Evolutionary conservation across 441 rosid species (phyloP).

Genomic region (Pelargonium myrrhifolium): DNA sequence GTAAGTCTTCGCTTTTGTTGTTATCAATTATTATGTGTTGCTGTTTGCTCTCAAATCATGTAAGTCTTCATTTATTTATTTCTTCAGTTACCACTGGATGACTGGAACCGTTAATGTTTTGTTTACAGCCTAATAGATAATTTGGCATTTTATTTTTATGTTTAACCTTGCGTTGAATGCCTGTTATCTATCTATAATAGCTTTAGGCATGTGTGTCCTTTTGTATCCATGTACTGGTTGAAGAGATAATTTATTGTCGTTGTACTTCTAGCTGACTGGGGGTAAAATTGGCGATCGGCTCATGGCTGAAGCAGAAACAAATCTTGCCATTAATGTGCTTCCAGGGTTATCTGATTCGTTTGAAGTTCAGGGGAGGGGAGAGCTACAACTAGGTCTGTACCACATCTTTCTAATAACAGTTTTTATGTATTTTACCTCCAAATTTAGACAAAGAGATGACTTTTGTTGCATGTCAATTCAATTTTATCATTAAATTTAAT

Average conservation of each 20-base stretch:
- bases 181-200: neutral
- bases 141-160: neutral
- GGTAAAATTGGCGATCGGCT: slow-evolving; percentile 82
- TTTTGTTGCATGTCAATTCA: neutral
- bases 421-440: neutral
- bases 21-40: slow-evolving; percentile 2
- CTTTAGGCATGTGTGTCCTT: slow-evolving; percentile 5
- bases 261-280: slow-evolving; percentile 65
- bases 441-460: neutral
- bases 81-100: too few species aligned
- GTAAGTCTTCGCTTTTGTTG: slow-evolving; percentile 40
- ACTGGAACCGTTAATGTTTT: too few species aligned
- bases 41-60: slow-evolving; percentile 2
- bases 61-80: too few species aligned
- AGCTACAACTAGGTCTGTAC: slow-evolving; percentile 86
- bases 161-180: neutral
- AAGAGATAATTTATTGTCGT: slow-evolving; percentile 22
- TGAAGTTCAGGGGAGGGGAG: slow-evolving; percentile 98
- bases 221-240: neutral
- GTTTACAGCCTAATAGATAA: neutral
- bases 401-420: neutral
- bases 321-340: slow-evolving; percentile 87
- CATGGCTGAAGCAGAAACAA: slow-evolving; percentile 91
- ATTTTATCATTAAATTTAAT: neutral
- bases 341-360: slow-evolving; percentile 78